Conservation (phyloP, 106 monocot genomes). For the Vanilla planifolia region DNA sequence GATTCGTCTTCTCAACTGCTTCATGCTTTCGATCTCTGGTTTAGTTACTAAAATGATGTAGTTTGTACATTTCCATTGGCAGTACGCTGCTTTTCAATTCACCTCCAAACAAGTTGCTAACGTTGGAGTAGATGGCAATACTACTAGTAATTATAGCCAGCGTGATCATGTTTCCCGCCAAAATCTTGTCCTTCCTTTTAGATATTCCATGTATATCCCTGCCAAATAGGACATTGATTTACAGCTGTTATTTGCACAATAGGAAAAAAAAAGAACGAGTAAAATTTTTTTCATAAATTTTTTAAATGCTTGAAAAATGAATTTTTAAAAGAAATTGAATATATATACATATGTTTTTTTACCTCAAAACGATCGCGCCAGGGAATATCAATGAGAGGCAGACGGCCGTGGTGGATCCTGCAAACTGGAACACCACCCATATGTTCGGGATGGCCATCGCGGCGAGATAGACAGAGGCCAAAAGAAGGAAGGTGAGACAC, state of each 20-base stretch:
- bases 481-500: slow-evolving; percentile 33
- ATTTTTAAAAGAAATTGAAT: too few relatives aligned
- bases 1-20: too few relatives aligned
- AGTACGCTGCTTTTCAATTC: background rate
- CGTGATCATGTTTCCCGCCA: slow-evolving; percentile 59
- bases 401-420: slow-evolving; percentile 74
- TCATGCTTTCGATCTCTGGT: too few relatives aligned
- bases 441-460: slow-evolving; percentile 86
- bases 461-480: slow-evolving; percentile 44
- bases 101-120: slow-evolving; percentile 1
- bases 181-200: slow-evolving; percentile 36
- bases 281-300: too few relatives aligned
- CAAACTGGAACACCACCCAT: slow-evolving; percentile 79
- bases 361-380: slow-evolving; percentile 77
- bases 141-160: slow-evolving; percentile 59
- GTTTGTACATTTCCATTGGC: too few relatives aligned
- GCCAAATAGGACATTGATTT: slow-evolving; percentile 2
- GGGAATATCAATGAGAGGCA: slow-evolving; percentile 88
- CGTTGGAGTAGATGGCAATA: slow-evolving; percentile 58
- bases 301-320: too few relatives aligned
- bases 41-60: too few relatives aligned
- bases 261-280: background rate
- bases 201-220: slow-evolving; percentile 80
- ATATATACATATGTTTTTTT: too few relatives aligned
- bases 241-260: background rate